Evolutionary conservation across 163 green algal species (phyloP).

Genomic region (Prototheca wickerhamii): DNA sequence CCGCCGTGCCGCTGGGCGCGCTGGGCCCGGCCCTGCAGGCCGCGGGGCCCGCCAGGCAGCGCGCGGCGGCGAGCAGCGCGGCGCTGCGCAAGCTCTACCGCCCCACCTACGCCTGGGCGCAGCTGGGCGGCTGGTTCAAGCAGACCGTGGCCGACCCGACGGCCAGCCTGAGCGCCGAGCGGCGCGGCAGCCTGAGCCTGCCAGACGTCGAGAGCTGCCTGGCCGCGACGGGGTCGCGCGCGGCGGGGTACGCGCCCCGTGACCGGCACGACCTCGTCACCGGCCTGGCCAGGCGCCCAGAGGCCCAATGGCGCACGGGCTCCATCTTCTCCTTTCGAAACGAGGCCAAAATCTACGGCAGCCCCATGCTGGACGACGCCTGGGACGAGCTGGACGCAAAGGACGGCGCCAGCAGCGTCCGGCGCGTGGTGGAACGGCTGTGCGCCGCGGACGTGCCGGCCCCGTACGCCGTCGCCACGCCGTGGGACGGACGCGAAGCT

Average conservation of each 20-base stretch:
- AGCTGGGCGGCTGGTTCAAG: slow-evolving; percentile 79
- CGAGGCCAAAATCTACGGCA: slow-evolving; percentile 38
- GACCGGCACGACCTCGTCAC: slow-evolving; percentile 55
- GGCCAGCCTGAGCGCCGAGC: slow-evolving; percentile 68
- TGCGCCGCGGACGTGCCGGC: slow-evolving; percentile 9
- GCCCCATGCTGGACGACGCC: slow-evolving; percentile 64
- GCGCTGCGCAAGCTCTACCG: slow-evolving; percentile 69
- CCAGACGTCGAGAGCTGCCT: slow-evolving; percentile 75
- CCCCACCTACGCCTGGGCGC: slow-evolving; percentile 71
- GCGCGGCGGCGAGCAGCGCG: too few species aligned
- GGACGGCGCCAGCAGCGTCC: not conserved
- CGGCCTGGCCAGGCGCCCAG: slow-evolving; percentile 48
- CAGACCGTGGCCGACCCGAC: slow-evolving; percentile 87
- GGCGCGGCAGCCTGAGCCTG: slow-evolving; percentile 70
- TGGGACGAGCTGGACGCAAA: slow-evolving; percentile 14
- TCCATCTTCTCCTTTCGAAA: slow-evolving; percentile 68
- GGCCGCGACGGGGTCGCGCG: not conserved
- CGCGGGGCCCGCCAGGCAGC: too few species aligned
- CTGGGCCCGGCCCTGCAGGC: too few species aligned
- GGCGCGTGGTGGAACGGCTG: slow-evolving; percentile 15
- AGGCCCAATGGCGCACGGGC: slow-evolving; percentile 62
- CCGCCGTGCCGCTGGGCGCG: slow-evolving; percentile 51
- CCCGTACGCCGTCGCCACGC: not conserved
- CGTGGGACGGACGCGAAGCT: not conserved
- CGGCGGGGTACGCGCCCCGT: slow-evolving; percentile 10